Percentiles rank a stretch among this genome's conserved stretches.
These are phyloP conservation scores for Alternaria novae-zelandiae DNA, from an alignment of 2,329 filamentous ascomycete species.

Conservation along the genomic window DNA sequence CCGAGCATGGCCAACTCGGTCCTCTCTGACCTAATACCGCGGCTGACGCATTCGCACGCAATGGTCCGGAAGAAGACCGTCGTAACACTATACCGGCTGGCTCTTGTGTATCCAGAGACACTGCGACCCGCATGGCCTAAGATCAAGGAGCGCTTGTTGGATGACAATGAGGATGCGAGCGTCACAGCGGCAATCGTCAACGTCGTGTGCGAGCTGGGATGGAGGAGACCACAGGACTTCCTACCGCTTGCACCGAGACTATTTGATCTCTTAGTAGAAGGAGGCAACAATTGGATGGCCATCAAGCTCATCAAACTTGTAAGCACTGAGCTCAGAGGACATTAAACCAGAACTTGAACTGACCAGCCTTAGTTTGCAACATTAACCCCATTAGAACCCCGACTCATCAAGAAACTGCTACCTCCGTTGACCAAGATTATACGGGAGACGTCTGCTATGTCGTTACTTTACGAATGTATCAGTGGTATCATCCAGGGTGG, in stretches of 20 bases:
- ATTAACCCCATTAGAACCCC: constrained; percentile 87
- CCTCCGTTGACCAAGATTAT: constrained; percentile 93
- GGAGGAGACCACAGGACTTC: constrained; percentile 92
- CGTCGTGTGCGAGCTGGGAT: constrained; percentile 93
- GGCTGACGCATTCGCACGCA: constrained; percentile 84
- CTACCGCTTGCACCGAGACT: constrained; percentile 87
- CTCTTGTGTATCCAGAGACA: constrained; percentile 95
- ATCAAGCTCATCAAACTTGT: constrained; percentile 98
- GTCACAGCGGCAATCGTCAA: constrained; percentile 97
- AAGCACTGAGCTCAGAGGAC: constrained; percentile 38
- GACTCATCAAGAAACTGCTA: constrained; percentile 87
- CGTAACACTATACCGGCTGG: constrained; percentile 90
- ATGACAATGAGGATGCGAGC: constrained; percentile 86
- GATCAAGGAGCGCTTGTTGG: constrained; percentile 92
- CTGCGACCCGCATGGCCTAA: constrained; percentile 93
- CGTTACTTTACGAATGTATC: constrained; percentile 96
- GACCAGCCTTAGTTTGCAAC: constrained; percentile 76
- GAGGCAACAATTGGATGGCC: constrained; percentile 99
- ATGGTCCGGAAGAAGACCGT: constrained; percentile 94
- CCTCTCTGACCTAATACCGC: constrained; percentile 82
- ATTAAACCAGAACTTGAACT: constrained; percentile 5
- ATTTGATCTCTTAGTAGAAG: constrained; percentile 89
- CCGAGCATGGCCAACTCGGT: constrained; percentile 90
- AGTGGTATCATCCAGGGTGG: constrained; percentile 98
- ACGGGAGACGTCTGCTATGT: constrained; percentile 94